These are phyloP conservation scores for Medicago ruthenica DNA, from an alignment of 306 rosid genomes.

Conservation along the genomic window DNA sequence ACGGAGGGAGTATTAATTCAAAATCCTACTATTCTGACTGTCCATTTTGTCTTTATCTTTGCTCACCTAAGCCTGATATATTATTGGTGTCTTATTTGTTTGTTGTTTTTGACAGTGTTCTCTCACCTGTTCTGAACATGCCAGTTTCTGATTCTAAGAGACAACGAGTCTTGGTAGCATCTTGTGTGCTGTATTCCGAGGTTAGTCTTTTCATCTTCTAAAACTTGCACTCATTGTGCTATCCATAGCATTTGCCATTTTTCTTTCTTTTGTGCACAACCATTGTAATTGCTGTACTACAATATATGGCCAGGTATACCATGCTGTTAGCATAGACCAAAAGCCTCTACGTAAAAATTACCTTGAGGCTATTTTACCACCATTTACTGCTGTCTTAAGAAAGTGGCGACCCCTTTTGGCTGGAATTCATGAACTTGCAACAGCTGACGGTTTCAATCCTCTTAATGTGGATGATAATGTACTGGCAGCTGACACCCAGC, in stretches of 20 bases:
- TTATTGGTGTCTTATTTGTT: slow-evolving; percentile 37
- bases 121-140: slow-evolving; percentile 97
- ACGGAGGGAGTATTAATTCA: background rate
- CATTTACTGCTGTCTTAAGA: slow-evolving; percentile 91
- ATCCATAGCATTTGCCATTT: slow-evolving; percentile 4
- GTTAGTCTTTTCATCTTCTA: slow-evolving; percentile 56
- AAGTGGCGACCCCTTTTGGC: slow-evolving; percentile 97
- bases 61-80: slow-evolving; percentile 6
- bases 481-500: slow-evolving; percentile 76
- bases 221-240: background rate
- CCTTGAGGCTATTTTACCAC: slow-evolving; percentile 88
- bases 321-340: slow-evolving; percentile 75
- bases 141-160: slow-evolving; percentile 91
- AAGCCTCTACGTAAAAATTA: slow-evolving; percentile 85
- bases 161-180: slow-evolving; percentile 95
- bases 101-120: slow-evolving; percentile 71
- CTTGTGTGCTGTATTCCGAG: slow-evolving; percentile 93
- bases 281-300: slow-evolving; percentile 41
- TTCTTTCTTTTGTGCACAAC: slow-evolving; percentile 30
- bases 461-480: slow-evolving; percentile 73
- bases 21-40: slow-evolving; percentile 17
- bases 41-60: slow-evolving; percentile 2
- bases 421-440: slow-evolving; percentile 94
- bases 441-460: slow-evolving; percentile 88
- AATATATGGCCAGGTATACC: slow-evolving; percentile 74